A percentile compares a stretch with the other conserved stretches of the same genome.
These are phyloP conservation scores for Alnus glutinosa DNA, from an alignment of 306 rosid species.

Conservation along the genomic window DNA sequence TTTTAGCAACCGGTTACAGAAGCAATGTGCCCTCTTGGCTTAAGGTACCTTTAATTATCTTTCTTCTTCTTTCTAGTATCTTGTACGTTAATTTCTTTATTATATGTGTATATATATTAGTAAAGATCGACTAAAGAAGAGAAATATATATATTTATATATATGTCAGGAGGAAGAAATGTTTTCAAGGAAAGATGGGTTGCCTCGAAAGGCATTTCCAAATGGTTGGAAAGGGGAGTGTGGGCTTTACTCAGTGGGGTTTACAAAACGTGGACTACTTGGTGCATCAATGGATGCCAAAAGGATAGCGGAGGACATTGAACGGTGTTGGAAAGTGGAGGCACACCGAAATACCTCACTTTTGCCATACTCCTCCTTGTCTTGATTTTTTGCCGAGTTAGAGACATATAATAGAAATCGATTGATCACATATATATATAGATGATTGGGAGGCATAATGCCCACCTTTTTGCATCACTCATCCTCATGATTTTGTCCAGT, in stretches of 20 bases:
- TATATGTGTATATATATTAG: no score
- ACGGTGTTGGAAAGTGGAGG: conserved; percentile 60
- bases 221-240: conserved; percentile 88
- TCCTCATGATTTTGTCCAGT: not conserved
- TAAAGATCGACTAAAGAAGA: no score
- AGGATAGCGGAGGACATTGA: conserved; percentile 81
- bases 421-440: not conserved
- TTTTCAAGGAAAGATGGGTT: conserved; percentile 80
- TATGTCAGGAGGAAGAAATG: conserved; percentile 73
- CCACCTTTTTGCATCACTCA: not conserved
- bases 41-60: conserved; percentile 49
- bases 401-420: not conserved
- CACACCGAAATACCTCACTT: conserved; percentile 40
- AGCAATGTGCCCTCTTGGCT: conserved; percentile 99
- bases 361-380: conserved; percentile 32
- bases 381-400: conserved; percentile 31
- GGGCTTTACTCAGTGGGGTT: conserved; percentile 95
- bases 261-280: conserved; percentile 86
- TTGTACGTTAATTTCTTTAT: not conserved
- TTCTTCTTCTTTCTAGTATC: not conserved
- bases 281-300: conserved; percentile 81
- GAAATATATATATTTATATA: no score
- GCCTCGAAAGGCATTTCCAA: conserved; percentile 73
- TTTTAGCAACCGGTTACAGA: conserved; percentile 96
- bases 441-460: not conserved